Conservation (phyloP, 495 filamentous ascomycete species). For the Penicillium antarcticum region DNA sequence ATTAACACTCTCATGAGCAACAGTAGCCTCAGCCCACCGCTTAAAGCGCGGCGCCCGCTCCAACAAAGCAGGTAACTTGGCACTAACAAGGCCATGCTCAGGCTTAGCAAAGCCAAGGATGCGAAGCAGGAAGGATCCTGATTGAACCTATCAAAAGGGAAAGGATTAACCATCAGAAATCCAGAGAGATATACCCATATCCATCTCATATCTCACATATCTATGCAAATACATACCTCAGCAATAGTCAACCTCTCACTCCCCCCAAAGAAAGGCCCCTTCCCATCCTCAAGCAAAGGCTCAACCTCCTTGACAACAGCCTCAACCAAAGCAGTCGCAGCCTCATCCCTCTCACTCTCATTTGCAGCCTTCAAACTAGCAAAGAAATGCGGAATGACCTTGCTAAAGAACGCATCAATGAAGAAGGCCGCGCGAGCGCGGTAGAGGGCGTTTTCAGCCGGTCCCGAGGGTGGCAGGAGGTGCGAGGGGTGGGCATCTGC, state of each 20-base stretch:
- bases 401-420: constrained; percentile 67
- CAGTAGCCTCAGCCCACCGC: constrained; percentile 63
- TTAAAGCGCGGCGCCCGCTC: constrained; percentile 60
- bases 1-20: constrained; percentile 62
- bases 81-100: constrained; percentile 48
- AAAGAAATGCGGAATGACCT: constrained; percentile 50
- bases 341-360: constrained; percentile 35
- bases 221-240: constrained; percentile 54
- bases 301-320: constrained; percentile 70
- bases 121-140: constrained; percentile 66
- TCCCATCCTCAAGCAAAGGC: constrained; percentile 57
- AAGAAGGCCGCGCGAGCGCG: constrained; percentile 76
- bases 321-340: constrained; percentile 38
- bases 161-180: neutral
- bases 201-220: too few relatives aligned
- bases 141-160: constrained; percentile 46
- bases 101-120: constrained; percentile 48
- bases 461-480: constrained; percentile 37
- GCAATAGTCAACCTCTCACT: constrained; percentile 69
- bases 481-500: constrained; percentile 54
- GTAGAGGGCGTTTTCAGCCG: constrained; percentile 43
- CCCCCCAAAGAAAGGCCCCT: constrained; percentile 78
- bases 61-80: constrained; percentile 43
- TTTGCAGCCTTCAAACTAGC: constrained; percentile 36
- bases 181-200: too few relatives aligned